Percentiles rank a stretch among this genome's conserved stretches.
Evolutionary conservation across 805 yeast genomes (phyloP).

Genomic region (Candida boleticola): DNA sequence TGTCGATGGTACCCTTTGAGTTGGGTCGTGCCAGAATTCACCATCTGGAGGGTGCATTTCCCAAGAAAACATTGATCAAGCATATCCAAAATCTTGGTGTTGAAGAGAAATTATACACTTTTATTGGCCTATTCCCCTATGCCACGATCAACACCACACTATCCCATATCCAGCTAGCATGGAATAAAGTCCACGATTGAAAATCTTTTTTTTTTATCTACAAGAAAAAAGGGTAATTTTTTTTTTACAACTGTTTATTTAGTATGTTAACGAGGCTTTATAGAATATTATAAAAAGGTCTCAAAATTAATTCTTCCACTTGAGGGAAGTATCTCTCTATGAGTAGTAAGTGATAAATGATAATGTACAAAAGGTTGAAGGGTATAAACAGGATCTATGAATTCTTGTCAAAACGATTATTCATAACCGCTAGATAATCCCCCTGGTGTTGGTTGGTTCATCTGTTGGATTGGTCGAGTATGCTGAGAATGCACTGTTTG

Average conservation of each 20-base stretch:
- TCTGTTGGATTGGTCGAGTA: conserved; percentile 13
- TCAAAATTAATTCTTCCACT: no score
- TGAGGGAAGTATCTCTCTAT: no score
- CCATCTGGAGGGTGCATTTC: conserved; percentile 2
- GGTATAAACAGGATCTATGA: no score
- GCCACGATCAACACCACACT: conserved; percentile 1
- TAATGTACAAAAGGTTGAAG: no score
- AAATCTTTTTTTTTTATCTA: no score
- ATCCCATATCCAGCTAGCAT: background rate
- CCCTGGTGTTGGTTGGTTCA: conserved; percentile 26
- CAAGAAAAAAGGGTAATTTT: no score
- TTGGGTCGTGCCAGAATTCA: conserved; percentile 8
- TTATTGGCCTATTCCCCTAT: background rate
- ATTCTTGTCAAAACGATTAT: no score
- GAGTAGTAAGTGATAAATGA: no score
- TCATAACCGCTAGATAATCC: conserved; percentile 21
- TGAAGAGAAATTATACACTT: background rate
- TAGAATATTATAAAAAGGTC: no score
- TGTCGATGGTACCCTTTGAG: conserved; percentile 10
- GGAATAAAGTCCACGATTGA: background rate
- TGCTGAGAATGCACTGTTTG: conserved; percentile 16
- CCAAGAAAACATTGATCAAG: background rate
- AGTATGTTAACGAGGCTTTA: no score
- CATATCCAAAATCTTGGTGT: background rate
- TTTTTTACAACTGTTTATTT: no score